These are phyloP conservation scores for Raffaelea albimanens DNA, from an alignment of 2,329 filamentous ascomycete genomes.

Conservation along the genomic window DNA sequence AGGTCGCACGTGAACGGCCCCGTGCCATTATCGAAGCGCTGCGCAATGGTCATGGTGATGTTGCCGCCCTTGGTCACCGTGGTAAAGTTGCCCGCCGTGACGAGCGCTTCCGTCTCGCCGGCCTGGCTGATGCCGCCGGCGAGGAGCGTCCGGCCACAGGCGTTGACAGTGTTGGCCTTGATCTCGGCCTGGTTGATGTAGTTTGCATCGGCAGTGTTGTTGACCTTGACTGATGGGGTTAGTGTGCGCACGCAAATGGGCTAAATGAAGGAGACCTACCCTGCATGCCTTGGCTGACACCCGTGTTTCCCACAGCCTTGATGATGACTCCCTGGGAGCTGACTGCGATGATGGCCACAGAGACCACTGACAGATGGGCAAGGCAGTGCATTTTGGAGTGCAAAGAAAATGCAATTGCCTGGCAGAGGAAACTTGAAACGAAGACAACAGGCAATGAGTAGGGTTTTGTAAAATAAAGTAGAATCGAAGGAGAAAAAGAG, in stretches of 20 bases:
- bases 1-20: constrained; percentile 2
- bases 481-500: not conserved
- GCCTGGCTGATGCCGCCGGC: constrained; percentile 4
- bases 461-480: not conserved
- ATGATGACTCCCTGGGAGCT: constrained; percentile 1
- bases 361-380: not conserved
- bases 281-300: not conserved
- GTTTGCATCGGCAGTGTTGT: constrained; percentile 2
- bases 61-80: not conserved
- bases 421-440: not conserved
- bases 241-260: not conserved
- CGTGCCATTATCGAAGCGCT: constrained; percentile 1
- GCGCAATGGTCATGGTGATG: constrained; percentile 2
- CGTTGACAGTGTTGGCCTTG: constrained; percentile 2
- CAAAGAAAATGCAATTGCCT: not conserved
- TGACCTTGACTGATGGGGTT: not conserved
- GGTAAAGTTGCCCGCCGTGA: constrained; percentile 1
- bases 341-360: not conserved
- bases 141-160: constrained; percentile 4
- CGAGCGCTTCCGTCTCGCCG: constrained; percentile 1
- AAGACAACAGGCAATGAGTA: not conserved
- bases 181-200: constrained; percentile 4
- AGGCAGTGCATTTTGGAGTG: not conserved
- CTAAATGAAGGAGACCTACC: not conserved
- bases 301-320: not conserved